Percentiles rank a stretch among this genome's conserved stretches.
Conservation (phyloP, 768 basidiomycete species). For the Collybia mongolica region DNA sequence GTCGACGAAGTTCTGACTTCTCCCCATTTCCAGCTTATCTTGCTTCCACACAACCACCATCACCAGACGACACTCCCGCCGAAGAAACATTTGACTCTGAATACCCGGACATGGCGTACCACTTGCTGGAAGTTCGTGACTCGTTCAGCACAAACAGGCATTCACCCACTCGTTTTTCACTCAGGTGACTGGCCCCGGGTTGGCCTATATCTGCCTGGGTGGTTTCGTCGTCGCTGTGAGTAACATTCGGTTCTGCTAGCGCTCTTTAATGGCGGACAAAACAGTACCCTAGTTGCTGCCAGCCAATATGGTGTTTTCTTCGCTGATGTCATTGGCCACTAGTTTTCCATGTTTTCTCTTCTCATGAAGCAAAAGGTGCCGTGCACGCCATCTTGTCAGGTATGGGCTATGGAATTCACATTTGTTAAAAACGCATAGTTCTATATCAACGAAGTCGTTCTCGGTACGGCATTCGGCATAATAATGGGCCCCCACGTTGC, state of each 20-base stretch:
- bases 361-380: constrained; percentile 78
- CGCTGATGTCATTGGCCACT: background rate
- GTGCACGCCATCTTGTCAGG: background rate
- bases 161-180: constrained; percentile 22
- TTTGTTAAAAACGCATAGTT: constrained; percentile 37
- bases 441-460: constrained; percentile 91
- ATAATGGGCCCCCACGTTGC: constrained; percentile 73
- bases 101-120: background rate
- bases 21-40: too few species aligned
- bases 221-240: constrained; percentile 32
- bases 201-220: constrained; percentile 65
- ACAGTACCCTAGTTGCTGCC: too few species aligned
- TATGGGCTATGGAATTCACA: background rate
- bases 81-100: too few species aligned
- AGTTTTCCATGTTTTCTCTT: constrained; percentile 87
- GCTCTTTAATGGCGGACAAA: background rate
- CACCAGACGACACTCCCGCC: too few species aligned
- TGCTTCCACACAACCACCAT: too few species aligned
- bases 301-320: too few species aligned
- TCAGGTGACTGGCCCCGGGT: constrained; percentile 50
- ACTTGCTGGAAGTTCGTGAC: constrained; percentile 32
- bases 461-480: constrained; percentile 73
- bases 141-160: constrained; percentile 7
- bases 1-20: too few species aligned
- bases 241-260: background rate